Evolutionary conservation across 306 rosid species (phyloP), one percentile per base, ranked within the genome.

Genomic region (Abrus pulchellus): DNA sequence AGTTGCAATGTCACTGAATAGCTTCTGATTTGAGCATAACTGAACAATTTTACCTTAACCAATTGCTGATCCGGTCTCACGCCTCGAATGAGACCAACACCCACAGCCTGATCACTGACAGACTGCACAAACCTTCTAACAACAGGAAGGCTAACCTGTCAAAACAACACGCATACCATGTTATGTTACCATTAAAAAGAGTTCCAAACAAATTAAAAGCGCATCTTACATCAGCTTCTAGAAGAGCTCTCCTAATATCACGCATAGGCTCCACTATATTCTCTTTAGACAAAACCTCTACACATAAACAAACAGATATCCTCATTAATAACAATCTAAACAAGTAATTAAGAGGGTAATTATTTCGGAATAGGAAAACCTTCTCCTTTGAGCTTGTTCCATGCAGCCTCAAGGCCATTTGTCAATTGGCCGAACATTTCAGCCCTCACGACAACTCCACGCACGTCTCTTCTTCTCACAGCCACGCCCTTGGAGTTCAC

Each of bases 351-450:
- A 20, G 20, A 20, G 43, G 38, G 60, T 33, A n/a, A 1, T 72
- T n/a, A 68, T 50, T 40, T 2, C 13, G 61, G 63, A 59, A 30
- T 20, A 56, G 6, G 6, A 44, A 33, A 45, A 83, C 99, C 99
- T 95, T 93, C 98, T 84, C 99, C 98, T 76, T 85, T 95, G 89
- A 95, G 98, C 82, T 93, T 95, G 90, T 80, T 93, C 99, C 99
- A 93, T 40, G 99, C 98, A 41, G 97, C 52, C 81, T 95, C 99
- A 55, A 95, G 95, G 38, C 99, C 97, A 75, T 91, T 88, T 0
- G 99, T 89, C 78, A 95, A 83, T 61, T 95, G 99, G 32, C 98
- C 98, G 62, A 95, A 95, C 99, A 95, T 95, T 77, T 95, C 99
- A 47, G 99, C 98, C 78, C 94, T 86, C 10, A 95, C 92, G 27